Evolutionary conservation across 1,284 basidiomycete species (phyloP), one percentile per base, ranked within the genome.

Genomic region (Xerocomus amazonicus): DNA sequence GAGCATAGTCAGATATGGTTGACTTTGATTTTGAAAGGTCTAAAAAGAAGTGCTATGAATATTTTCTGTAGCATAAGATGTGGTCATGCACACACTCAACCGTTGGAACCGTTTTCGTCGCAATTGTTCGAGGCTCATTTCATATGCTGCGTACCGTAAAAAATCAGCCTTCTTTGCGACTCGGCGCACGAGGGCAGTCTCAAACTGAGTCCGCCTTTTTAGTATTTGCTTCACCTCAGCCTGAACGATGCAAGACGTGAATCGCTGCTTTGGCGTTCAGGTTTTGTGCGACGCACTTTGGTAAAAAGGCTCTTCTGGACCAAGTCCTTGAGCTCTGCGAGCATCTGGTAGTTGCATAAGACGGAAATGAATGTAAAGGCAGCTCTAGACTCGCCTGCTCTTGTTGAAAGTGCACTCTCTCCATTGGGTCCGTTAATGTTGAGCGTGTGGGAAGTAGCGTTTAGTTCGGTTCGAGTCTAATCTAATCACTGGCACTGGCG

Each of bases 281-380:
- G 9, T 31, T 17, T 9, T 8, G 43, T 10, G 31, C 35, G 27
- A 64, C 80, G 62, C 57, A 92, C 92, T 71, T 87, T 79, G 2
- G 89, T 84, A 69, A 99, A 97, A 50, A 97, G 73, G 54, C 82
- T 82, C 71, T 90, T 92, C 60, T 93, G 83, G 57, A 91, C 84
- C 23, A 97, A 78, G 71, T 97, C 92, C 72, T 93, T 94, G 61
- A 98, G 87, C 83, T 97, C 94, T 49, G 89, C 83, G 78, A 97
- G 88, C 81, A 95, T 95, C 83, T 87, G 35, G 19, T 1, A n/a
- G 38, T 36, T 28, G 59, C 29, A 47, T 52, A 46, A 62, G 60
- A 48, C 48, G 14, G 44, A 9, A 35, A 28, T 53, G 35, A 42
- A 39, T 33, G 7, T 27, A 28, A 39, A 10, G 9, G 1, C 5